phyloP scores from a whole-genome alignment of 208 protist species.

The Crithidia bombi region DNA sequence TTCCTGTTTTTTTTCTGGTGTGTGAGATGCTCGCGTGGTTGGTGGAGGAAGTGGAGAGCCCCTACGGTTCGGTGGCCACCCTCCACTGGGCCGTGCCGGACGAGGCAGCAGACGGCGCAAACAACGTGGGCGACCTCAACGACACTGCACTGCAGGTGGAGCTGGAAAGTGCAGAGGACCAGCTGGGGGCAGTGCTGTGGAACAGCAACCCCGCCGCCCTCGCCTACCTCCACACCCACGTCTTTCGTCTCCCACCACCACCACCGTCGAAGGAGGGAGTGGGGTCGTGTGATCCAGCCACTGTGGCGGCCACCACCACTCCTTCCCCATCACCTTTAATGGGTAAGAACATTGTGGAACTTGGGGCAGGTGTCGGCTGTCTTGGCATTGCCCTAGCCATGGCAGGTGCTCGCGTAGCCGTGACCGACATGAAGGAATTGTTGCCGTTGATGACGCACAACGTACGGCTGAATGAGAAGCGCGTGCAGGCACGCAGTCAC shows the following conservation, averaged over 20 bases:
- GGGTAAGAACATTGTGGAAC: slow-evolving; percentile 53
- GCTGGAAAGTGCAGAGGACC: slow-evolving; percentile 81
- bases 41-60: slow-evolving; percentile 68
- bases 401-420: slow-evolving; percentile 63
- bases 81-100: slow-evolving; percentile 81
- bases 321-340: slow-evolving; percentile 11
- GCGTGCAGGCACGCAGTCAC: slow-evolving; percentile 42
- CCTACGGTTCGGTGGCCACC: slow-evolving; percentile 78
- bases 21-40: slow-evolving; percentile 70
- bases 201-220: slow-evolving; percentile 87
- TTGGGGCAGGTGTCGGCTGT: slow-evolving; percentile 86
- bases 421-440: slow-evolving; percentile 89
- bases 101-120: slow-evolving; percentile 18
- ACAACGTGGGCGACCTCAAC: slow-evolving; percentile 17
- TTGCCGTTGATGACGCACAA: slow-evolving; percentile 86
- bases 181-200: slow-evolving; percentile 89
- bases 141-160: slow-evolving; percentile 38
- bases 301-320: background rate
- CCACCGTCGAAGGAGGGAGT: background rate
- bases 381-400: slow-evolving; percentile 90
- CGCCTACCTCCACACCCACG: slow-evolving; percentile 61
- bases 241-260: slow-evolving; percentile 31
- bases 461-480: slow-evolving; percentile 53
- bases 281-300: too few relatives aligned
- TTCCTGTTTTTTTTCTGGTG: slow-evolving; percentile 12